Evolutionary conservation across 73 alveolate genomes (phyloP), one percentile per base, ranked within the genome.

Genomic region (Paramecium sexaurelia): DNA sequence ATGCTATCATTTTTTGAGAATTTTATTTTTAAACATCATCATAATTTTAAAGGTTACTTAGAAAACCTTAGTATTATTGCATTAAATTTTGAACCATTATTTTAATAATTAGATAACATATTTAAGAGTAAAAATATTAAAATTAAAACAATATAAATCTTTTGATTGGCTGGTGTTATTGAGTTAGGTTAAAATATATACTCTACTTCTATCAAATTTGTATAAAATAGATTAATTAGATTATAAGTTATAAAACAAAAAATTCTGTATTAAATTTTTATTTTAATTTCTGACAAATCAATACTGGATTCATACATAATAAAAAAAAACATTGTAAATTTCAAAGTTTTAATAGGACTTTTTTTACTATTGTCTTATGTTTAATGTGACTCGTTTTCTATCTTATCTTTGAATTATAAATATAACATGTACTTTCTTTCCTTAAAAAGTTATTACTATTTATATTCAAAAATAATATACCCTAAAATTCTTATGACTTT

Each of bases 321-420:
- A 66, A 2, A 66, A 66, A 51, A 51, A 51, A 51, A 51, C 17
- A 51, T 51, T 51, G 32, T 51, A 51, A 35, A 73, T 17, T 78
- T 78, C 90, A 78, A 41, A 39, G 71, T 78, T 78, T 78, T 22
- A 78, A 24, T 29, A 78, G 39, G 32, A 22, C 55, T 40, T 78
- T 78, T 24, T 78, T 78, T 7, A 78, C 73, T 22, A 41, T 78
- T 4, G 68, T 24, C 10, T 41, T 41, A 47, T 45, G 43, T 47
- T 78, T 78, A 20, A 78, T 41, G 90, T 78, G 90, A 24, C 36
- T 24, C 1, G 90, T 78, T 45, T 78, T 78, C 19, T 78, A 33
- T 13, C 55, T 22, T 37, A 78, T 78, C 41, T 78, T 78, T 24
- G 90, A 78, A 78, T 78, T 78, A 41, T 78, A 78, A 24, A 78